Percentiles rank a stretch among this genome's conserved stretches.
These are phyloP conservation scores for Colletotrichum lindemuthianum DNA, from an alignment of 2,329 filamentous ascomycete species.

Conservation along the genomic window DNA sequence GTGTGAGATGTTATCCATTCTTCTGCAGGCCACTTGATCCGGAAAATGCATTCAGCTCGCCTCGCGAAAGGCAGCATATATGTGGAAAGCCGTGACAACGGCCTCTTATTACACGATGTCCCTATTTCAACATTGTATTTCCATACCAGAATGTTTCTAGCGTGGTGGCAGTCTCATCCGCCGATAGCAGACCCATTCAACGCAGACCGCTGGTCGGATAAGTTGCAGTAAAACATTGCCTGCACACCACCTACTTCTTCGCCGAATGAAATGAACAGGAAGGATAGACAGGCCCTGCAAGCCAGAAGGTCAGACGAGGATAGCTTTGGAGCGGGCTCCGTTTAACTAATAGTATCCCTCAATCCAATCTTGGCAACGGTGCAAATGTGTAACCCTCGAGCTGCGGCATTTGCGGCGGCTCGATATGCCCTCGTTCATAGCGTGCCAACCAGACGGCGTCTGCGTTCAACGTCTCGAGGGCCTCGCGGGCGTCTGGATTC, in stretches of 20 bases:
- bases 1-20: no score
- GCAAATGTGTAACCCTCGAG: constrained; percentile 55
- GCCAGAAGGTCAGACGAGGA: no score
- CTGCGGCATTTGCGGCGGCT: constrained; percentile 49
- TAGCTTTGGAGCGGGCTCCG: no score
- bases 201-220: background rate
- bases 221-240: background rate
- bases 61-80: background rate
- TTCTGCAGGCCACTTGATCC: no score
- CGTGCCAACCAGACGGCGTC: constrained; percentile 81
- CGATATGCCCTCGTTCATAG: constrained; percentile 56
- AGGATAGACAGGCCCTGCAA: no score
- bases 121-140: background rate
- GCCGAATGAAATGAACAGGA: no score
- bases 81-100: background rate
- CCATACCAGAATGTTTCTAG: constrained; percentile 15
- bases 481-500: constrained; percentile 60
- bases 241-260: no score
- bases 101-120: background rate
- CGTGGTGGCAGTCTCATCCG: constrained; percentile 12
- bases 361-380: constrained; percentile 29
- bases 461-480: constrained; percentile 72
- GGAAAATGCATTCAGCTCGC: background rate
- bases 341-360: background rate
- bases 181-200: background rate